Evolutionary conservation across 352 stramenopile species (phyloP).

Genomic region (Phytopythium delawarense): DNA sequence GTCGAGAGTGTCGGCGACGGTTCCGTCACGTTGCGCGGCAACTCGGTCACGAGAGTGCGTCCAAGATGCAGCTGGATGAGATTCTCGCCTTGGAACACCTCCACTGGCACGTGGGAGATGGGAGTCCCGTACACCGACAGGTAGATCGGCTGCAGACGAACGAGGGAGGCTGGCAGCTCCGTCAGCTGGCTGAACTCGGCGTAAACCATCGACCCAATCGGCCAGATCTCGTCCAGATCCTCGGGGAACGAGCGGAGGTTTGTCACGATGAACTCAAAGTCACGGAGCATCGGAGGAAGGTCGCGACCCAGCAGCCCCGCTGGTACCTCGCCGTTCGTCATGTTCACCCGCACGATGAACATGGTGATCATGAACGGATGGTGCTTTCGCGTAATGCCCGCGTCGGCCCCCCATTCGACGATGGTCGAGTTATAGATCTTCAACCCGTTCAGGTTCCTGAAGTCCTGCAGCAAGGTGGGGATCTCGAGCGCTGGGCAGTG

Average conservation of each 20-base stretch:
- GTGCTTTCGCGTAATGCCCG: slow-evolving; percentile 16
- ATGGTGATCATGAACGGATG: slow-evolving; percentile 24
- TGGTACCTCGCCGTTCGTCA: slow-evolving; percentile 25
- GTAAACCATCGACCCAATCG: slow-evolving; percentile 4
- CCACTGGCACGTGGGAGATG: slow-evolving; percentile 13
- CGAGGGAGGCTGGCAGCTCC: slow-evolving; percentile 11
- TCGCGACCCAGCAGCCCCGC: slow-evolving; percentile 24
- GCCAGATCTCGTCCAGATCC: slow-evolving; percentile 29
- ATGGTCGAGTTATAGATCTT: slow-evolving; percentile 43
- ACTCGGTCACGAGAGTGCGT: slow-evolving; percentile 12
- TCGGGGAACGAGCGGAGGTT: slow-evolving; percentile 30
- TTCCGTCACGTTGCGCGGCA: slow-evolving; percentile 16
- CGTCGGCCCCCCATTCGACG: slow-evolving; percentile 16
- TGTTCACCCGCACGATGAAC: slow-evolving; percentile 30
- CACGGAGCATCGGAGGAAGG: slow-evolving; percentile 24
- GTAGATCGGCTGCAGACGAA: slow-evolving; percentile 14
- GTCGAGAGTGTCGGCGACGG: slow-evolving; percentile 4
- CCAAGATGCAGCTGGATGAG: slow-evolving; percentile 16
- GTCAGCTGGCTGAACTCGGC: slow-evolving; percentile 21
- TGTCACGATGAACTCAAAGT: slow-evolving; percentile 36
- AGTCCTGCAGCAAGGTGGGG: slow-evolving; percentile 16
- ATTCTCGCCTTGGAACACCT: slow-evolving; percentile 15
- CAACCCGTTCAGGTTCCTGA: slow-evolving; percentile 20
- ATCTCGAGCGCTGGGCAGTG: slow-evolving; percentile 31
- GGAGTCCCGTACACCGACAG: slow-evolving; percentile 25